phyloP scores from a whole-genome alignment of 2,329 filamentous ascomycete species.

The Penicillium sp. region DNA sequence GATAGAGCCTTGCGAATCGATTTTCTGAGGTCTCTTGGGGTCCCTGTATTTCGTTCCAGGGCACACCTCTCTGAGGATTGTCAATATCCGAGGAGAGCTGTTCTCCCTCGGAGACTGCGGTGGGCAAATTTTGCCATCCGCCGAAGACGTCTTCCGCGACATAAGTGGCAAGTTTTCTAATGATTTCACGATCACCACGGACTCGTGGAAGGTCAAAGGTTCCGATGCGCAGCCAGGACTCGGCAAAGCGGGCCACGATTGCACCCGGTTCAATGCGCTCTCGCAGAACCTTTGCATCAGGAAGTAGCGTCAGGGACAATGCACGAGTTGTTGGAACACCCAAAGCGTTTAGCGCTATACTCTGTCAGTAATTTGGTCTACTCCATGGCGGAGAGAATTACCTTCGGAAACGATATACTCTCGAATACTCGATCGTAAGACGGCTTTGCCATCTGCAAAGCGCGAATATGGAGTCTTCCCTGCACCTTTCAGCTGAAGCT shows the following conservation, averaged over 20 bases:
- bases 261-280: conserved; percentile 86
- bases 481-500: conserved; percentile 91
- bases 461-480: conserved; percentile 91
- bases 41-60: conserved; percentile 63
- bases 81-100: conserved; percentile 39
- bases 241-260: conserved; percentile 86
- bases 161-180: conserved; percentile 75
- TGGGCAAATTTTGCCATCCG: conserved; percentile 82
- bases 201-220: conserved; percentile 90
- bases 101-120: conserved; percentile 47
- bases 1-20: conserved; percentile 80
- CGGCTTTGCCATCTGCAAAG: conserved; percentile 93
- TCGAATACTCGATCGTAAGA: conserved; percentile 85
- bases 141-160: conserved; percentile 82
- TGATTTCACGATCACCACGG: conserved; percentile 71
- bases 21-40: conserved; percentile 71
- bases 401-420: conserved; percentile 93
- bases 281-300: conserved; percentile 68
- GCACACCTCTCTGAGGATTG: conserved; percentile 53
- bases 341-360: conserved; percentile 68
- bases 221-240: conserved; percentile 89
- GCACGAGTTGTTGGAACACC: conserved; percentile 84
- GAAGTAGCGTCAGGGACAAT: conserved; percentile 74
- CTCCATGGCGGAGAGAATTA: conserved; percentile 9
- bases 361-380: not conserved